These are phyloP conservation scores for Epichloe gansuensis DNA, from an alignment of 2,329 filamentous ascomycete species.

Conservation along the genomic window DNA sequence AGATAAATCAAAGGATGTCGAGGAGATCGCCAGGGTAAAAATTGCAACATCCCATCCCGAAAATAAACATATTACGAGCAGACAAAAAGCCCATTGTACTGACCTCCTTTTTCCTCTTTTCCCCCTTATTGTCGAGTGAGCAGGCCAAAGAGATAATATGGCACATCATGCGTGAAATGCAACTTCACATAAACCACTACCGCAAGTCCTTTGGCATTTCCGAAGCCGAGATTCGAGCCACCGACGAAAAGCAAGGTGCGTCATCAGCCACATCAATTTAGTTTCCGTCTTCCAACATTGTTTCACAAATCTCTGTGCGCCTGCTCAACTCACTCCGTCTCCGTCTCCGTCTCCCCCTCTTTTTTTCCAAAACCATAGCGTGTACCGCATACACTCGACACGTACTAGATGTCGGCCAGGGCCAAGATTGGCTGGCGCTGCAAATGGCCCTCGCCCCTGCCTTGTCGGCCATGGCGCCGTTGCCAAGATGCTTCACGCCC, in stretches of 20 bases:
- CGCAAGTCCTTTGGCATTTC: constrained; percentile 72
- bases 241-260: constrained; percentile 59
- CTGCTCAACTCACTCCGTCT: background rate
- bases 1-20: constrained; percentile 68
- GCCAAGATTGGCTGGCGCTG: constrained; percentile 76
- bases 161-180: constrained; percentile 69
- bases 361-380: constrained; percentile 27
- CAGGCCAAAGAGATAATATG: constrained; percentile 47
- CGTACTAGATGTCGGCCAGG: constrained; percentile 78
- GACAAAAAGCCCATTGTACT: background rate
- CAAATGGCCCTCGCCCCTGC: constrained; percentile 75
- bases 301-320: too few relatives aligned
- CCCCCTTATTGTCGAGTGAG: too few relatives aligned
- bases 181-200: constrained; percentile 74
- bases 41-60: background rate
- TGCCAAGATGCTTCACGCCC: constrained; percentile 55
- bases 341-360: background rate
- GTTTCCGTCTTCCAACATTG: background rate
- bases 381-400: constrained; percentile 76
- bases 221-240: constrained; percentile 56
- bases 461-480: constrained; percentile 80
- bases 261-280: background rate
- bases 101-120: background rate
- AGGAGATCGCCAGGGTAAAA: constrained; percentile 54
- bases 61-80: background rate